Evolutionary conservation across 257 asterid genomes (phyloP).

Genomic region (Fraxinus excelsior): DNA sequence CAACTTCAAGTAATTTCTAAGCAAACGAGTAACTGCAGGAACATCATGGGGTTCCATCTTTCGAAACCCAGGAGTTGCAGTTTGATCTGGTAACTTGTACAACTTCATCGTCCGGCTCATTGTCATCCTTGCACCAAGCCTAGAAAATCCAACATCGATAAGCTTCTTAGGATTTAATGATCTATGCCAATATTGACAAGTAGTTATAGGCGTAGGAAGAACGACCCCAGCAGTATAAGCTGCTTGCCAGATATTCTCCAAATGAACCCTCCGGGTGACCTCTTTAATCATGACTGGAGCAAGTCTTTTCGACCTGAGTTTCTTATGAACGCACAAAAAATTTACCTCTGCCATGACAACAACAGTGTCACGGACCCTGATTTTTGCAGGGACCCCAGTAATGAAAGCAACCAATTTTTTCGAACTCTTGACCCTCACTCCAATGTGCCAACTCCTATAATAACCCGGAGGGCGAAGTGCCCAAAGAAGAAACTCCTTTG

Average conservation of each 20-base stretch:
- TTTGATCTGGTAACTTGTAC: constrained; percentile 68
- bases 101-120: constrained; percentile 84
- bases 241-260: constrained; percentile 93
- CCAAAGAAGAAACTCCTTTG: constrained; percentile 90
- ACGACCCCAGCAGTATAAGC: constrained; percentile 93
- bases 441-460: constrained; percentile 78
- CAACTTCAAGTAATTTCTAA: constrained; percentile 65
- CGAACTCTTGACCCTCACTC: constrained; percentile 77
- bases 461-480: constrained; percentile 83
- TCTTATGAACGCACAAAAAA: constrained; percentile 83
- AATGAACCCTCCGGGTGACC: constrained; percentile 77
- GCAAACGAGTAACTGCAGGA: constrained; percentile 77
- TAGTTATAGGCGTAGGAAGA: constrained; percentile 77
- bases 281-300: constrained; percentile 93
- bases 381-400: constrained; percentile 83
- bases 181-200: constrained; percentile 91
- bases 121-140: constrained; percentile 87
- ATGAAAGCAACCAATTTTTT: constrained; percentile 84
- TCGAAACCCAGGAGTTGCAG: constrained; percentile 71
- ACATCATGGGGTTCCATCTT: constrained; percentile 83
- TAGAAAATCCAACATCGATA: constrained; percentile 87
- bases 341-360: constrained; percentile 82
- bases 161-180: constrained; percentile 85
- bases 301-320: constrained; percentile 85
- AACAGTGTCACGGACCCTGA: constrained; percentile 66